These are phyloP conservation scores for Glebionis coronaria DNA, from an alignment of 129 eudicot species.

Conservation along the genomic window DNA sequence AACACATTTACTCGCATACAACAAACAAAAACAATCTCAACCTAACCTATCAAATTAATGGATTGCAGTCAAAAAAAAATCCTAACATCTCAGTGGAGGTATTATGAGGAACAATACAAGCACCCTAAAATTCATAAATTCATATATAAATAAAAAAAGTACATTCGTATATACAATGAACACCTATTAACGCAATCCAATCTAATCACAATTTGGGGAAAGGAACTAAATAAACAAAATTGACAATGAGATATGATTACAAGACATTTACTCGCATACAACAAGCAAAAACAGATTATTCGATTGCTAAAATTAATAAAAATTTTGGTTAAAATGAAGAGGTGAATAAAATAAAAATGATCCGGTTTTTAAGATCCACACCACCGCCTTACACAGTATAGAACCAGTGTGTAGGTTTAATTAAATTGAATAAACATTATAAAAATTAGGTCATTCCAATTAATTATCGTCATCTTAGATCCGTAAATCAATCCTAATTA, in stretches of 20 bases:
- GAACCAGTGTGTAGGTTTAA: neutral
- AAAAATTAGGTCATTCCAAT: neutral
- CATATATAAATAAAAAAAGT: too few species aligned
- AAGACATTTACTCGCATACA: too few species aligned
- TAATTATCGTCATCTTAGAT: constrained; percentile 21
- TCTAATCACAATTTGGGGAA: too few species aligned
- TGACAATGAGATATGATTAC: too few species aligned
- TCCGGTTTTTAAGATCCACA: constrained; percentile 31
- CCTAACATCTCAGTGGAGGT: constrained; percentile 6
- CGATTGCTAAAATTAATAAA: too few species aligned
- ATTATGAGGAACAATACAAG: constrained; percentile 9
- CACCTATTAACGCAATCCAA: too few species aligned
- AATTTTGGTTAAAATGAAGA: too few species aligned
- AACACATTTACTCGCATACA: neutral
- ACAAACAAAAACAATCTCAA: neutral
- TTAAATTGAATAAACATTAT: constrained; percentile 6
- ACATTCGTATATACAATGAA: too few species aligned
- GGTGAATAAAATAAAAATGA: constrained; percentile 2
- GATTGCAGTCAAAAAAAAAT: neutral
- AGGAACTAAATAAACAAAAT: too few species aligned
- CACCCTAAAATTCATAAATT: constrained; percentile 13
- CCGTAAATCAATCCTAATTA: constrained; percentile 11
- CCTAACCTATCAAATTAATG: constrained; percentile 16
- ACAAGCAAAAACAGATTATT: too few species aligned
- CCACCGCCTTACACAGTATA: constrained; percentile 22